Base-by-base conservation (phyloP, 805 yeast species). In the Saccharomycopsis lassenensis region DNA sequence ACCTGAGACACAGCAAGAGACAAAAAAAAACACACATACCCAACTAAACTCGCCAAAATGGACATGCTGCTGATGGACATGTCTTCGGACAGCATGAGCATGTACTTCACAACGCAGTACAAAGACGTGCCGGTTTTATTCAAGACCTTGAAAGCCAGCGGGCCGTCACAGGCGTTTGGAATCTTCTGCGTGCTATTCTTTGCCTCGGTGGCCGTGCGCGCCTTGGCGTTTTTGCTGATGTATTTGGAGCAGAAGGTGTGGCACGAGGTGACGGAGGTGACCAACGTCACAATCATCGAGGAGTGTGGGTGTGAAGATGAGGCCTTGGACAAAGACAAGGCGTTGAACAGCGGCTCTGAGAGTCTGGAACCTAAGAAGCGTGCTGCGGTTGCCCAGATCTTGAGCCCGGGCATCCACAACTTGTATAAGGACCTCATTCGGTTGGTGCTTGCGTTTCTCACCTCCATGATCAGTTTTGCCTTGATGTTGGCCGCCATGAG, bases 401-500 rank as follows among this genome's bases (percentile, higher is more conserved):
- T 64, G 33, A 52, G 51, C 29, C 56, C 59, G 10, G 57, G 66
- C 1, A 41, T 52, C 15, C 48, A 42, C 14, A 64, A 63, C 24
- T 15, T 67, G 4, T 48, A 58, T 25, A 62, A 76, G 52, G 85
- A 81, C 56, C 31, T 66, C 3, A 61, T 77, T 5, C 62, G 89
- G 48, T 55, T 77, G 12, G 24, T 66, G 0, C 45, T 81, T 17
- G 66, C 75, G 7, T 74, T 81, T 44, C 52, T 72, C 12, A 70
- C 81, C 2, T 78, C 81, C 15, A 61, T 79, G 65, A 51, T 81
- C 33, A 77, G 80, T 8, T 81, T 75, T 51, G 77, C 77, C 24
- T 56, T 81, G 48, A 81, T 81, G 93, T 65, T 81, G 58, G 86
- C 75, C 11, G 79, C 80, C 4, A 81, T 81, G 93, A 63, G 79